Evolutionary conservation across 164 flowering plant genomes (phyloP).

Genomic region (Sedum album): DNA sequence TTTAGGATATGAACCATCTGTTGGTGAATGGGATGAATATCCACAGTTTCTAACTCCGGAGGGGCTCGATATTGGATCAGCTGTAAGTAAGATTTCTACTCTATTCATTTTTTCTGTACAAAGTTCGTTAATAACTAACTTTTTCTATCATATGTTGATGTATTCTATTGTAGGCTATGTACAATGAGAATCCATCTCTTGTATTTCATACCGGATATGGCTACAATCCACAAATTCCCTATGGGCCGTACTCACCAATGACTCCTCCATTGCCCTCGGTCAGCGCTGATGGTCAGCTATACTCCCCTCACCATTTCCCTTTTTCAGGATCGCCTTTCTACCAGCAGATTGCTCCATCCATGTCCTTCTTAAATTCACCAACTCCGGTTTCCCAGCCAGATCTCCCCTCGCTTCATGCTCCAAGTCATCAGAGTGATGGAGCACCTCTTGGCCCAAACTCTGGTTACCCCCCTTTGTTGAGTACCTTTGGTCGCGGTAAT

Average conservation of each 20-base stretch:
- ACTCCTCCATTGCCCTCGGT: conserved; percentile 69
- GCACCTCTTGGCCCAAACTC: conserved; percentile 56
- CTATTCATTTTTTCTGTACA: neutral
- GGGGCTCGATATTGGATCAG: conserved; percentile 59
- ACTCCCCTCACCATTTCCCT: conserved; percentile 45
- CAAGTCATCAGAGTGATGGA: conserved; percentile 48
- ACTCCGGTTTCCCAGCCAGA: conserved; percentile 63
- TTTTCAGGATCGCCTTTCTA: conserved; percentile 63
- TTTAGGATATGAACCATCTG: conserved; percentile 52
- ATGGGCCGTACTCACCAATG: conserved; percentile 87
- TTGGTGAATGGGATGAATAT: conserved; percentile 69
- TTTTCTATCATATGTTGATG: neutral
- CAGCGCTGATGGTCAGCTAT: conserved; percentile 50
- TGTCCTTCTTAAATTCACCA: conserved; percentile 48
- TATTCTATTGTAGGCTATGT: conserved; percentile 49
- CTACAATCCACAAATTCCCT: conserved; percentile 76
- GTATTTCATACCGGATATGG: conserved; percentile 78
- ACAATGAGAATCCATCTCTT: conserved; percentile 75
- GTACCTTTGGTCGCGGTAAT: conserved; percentile 51
- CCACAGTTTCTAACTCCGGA: conserved; percentile 49
- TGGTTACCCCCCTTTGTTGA: conserved; percentile 41
- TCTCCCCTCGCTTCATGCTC: conserved; percentile 28
- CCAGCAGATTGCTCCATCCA: conserved; percentile 57
- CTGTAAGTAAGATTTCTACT: conserved; percentile 39
- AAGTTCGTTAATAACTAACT: neutral